A percentile compares a stretch with the other conserved stretches of the same genome.
Conservation (phyloP, 169 alveolate species). For the Nephromyces sp. region DNA sequence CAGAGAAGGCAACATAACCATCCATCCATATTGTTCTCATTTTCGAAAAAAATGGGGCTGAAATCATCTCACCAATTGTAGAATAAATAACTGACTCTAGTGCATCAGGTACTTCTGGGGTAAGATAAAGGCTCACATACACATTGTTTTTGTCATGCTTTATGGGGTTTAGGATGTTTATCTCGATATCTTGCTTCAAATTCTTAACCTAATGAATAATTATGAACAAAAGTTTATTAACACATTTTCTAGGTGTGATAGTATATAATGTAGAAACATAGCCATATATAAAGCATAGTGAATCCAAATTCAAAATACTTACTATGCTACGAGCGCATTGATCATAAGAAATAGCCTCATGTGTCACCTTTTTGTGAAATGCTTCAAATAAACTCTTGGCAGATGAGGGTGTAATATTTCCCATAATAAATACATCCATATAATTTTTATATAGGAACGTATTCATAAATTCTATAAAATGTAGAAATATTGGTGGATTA, state of each 20-base stretch:
- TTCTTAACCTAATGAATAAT: constrained; percentile 4
- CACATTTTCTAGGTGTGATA: not conserved
- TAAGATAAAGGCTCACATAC: constrained; percentile 14
- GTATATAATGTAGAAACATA: not conserved
- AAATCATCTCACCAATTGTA: constrained; percentile 5
- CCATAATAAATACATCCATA: constrained; percentile 29
- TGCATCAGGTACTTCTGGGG: constrained; percentile 11
- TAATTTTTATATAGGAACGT: not conserved
- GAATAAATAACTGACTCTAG: constrained; percentile 11
- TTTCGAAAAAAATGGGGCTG: constrained; percentile 27
- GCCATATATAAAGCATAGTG: not conserved
- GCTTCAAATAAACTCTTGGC: constrained; percentile 11
- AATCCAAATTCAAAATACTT: not conserved
- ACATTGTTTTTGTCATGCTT: constrained; percentile 16
- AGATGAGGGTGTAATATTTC: constrained; percentile 4
- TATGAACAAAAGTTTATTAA: not conserved
- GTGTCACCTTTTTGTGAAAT: not conserved
- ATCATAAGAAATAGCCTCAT: constrained; percentile 1
- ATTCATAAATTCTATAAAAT: not conserved
- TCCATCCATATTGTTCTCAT: constrained; percentile 28
- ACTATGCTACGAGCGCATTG: constrained; percentile 25
- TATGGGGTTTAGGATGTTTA: constrained; percentile 16
- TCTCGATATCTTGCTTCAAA: constrained; percentile 19
- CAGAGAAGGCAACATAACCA: constrained; percentile 33
- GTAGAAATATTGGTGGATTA: not conserved